phyloP scores from a whole-genome alignment of 2,329 filamentous ascomycete species.

The Elsinoe batatas region DNA sequence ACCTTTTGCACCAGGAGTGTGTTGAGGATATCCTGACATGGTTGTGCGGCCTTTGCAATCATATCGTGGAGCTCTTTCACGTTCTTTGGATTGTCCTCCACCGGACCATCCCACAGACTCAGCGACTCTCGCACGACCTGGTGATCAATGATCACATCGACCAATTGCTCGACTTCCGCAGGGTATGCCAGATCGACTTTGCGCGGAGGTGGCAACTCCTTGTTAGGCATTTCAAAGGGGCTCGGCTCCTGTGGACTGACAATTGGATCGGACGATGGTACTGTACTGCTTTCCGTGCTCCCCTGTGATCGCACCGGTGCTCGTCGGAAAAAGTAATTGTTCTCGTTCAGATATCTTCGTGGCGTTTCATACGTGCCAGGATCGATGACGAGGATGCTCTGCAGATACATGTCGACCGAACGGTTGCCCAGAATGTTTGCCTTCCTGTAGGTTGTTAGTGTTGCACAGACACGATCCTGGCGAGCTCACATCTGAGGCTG shows the following conservation, averaged over 20 bases:
- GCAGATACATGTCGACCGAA: constrained; percentile 38
- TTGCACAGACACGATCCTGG: not conserved
- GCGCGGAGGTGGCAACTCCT: not conserved
- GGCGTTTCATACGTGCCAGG: constrained; percentile 49
- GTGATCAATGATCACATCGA: not conserved
- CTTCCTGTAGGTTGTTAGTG: not conserved
- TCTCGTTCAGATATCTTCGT: constrained; percentile 45
- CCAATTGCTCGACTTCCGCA: not conserved
- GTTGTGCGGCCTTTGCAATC: constrained; percentile 13
- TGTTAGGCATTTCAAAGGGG: not conserved
- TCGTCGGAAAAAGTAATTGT: constrained; percentile 47
- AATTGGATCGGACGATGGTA: not conserved
- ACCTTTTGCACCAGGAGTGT: not conserved
- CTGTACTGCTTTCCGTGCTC: too few species aligned
- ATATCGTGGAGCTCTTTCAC: constrained; percentile 2
- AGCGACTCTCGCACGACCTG: not conserved
- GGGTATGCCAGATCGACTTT: not conserved
- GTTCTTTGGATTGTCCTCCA: not conserved
- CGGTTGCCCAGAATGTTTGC: constrained; percentile 17
- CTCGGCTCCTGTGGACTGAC: not conserved
- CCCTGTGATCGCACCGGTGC: not conserved
- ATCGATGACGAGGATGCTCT: constrained; percentile 43
- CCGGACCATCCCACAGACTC: not conserved
- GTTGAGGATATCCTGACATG: constrained; percentile 5
- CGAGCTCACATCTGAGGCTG: constrained; percentile 22